These are phyloP conservation scores for Talaromyces nanjingensis DNA, from an alignment of 495 filamentous ascomycete genomes.

Conservation along the genomic window DNA sequence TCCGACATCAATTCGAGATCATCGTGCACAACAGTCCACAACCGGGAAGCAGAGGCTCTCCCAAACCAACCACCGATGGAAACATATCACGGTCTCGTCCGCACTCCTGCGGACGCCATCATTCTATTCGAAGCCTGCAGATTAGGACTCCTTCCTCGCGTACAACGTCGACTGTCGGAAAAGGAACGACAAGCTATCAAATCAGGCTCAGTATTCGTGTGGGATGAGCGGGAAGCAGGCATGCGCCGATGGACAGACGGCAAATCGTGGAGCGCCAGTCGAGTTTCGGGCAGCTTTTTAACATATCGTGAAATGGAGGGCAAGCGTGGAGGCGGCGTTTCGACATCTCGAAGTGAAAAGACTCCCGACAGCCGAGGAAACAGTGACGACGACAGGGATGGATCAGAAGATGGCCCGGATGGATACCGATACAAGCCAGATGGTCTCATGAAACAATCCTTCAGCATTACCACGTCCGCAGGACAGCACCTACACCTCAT, in stretches of 20 bases:
- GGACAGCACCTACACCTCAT: constrained; percentile 94
- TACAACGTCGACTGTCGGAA: constrained; percentile 89
- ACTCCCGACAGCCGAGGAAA: constrained; percentile 77
- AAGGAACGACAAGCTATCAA: constrained; percentile 93
- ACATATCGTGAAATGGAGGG: constrained; percentile 99
- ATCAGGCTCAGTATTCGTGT: constrained; percentile 95
- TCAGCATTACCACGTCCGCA: constrained; percentile 89
- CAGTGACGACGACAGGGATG: constrained; percentile 68
- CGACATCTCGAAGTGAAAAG: constrained; percentile 56
- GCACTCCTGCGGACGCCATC: constrained; percentile 90
- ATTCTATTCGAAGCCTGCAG: constrained; percentile 96
- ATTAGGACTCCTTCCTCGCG: constrained; percentile 79
- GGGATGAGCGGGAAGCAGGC: constrained; percentile 96
- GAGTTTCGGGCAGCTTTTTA: constrained; percentile 94
- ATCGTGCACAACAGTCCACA: not conserved
- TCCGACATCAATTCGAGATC: not conserved
- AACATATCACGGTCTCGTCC: constrained; percentile 89
- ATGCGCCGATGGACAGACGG: constrained; percentile 99
- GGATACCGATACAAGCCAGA: constrained; percentile 97
- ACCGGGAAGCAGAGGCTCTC: constrained; percentile 4
- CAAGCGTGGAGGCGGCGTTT: constrained; percentile 66
- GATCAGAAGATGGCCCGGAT: constrained; percentile 77
- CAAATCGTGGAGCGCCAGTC: constrained; percentile 97
- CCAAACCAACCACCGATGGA: constrained; percentile 55
- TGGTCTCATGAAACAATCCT: constrained; percentile 97